phyloP scores from a whole-genome alignment of 768 basidiomycete genomes.

The Galerina sulciceps region DNA sequence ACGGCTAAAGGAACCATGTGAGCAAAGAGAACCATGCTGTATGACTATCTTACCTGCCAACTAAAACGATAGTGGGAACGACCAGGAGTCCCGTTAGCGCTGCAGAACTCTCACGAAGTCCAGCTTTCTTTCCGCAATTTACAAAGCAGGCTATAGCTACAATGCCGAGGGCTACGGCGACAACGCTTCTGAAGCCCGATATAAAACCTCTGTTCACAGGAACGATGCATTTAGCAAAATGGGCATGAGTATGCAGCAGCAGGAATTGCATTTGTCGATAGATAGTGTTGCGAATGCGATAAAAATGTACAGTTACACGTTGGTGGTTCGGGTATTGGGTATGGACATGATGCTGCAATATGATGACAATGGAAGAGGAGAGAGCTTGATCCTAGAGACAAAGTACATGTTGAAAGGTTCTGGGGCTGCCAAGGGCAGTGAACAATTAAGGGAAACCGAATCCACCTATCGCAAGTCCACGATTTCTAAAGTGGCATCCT shows the following conservation, averaged over 20 bases:
- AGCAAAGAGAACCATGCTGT: too few species aligned
- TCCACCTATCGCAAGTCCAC: constrained; percentile 69
- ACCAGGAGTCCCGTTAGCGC: too few species aligned
- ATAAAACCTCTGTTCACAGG: background rate
- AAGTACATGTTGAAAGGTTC: background rate
- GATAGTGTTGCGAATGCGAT: constrained; percentile 5
- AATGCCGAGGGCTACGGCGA: background rate
- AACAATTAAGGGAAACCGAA: background rate
- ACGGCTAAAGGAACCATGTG: too few species aligned
- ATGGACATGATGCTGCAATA: background rate
- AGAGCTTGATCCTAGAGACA: background rate
- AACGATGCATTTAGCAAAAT: background rate
- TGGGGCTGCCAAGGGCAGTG: background rate
- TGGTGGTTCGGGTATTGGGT: background rate
- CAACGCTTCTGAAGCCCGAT: background rate
- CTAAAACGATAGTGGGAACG: too few species aligned
- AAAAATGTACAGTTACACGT: background rate
- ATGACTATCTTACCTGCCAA: too few species aligned
- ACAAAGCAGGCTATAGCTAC: background rate
- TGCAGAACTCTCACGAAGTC: too few species aligned
- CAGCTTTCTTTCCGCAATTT: background rate
- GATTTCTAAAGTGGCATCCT: constrained; percentile 74
- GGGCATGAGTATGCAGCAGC: background rate
- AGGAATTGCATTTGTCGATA: constrained; percentile 8
- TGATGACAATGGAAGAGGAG: background rate